Evolutionary conservation across 345 rosid species (phyloP), one percentile per base, ranked within the genome.

Genomic region (Isatis tinctoria): DNA sequence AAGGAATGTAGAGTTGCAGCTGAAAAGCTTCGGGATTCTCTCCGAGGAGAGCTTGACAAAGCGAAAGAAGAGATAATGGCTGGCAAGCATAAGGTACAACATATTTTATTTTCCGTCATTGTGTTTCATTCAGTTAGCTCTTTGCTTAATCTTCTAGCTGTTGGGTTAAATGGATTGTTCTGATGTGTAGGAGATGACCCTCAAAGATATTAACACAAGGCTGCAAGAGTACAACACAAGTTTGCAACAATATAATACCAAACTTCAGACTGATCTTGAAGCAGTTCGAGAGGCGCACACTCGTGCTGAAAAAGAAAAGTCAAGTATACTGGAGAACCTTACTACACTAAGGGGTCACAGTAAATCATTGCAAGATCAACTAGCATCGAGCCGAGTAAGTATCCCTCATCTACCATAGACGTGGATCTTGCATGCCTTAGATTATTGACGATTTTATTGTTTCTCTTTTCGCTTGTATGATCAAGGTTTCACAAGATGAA

Each of bases 261-360:
- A 87, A 74, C 88, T 92, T 28, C 95, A 86, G 56, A 79, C 79
- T 56, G 94, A 95, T 36, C 80, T 88, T 57, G 88, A 87, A 70
- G 57, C 79, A 8, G 80, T 75, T 32, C 83, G 89, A 13, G 91
- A 90, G 40, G 83, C 87, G 39, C 82, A 85, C 24, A 84, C 77
- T 67, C 87, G 87, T 40, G 85, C 89, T 36, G 97, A 92, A 65
- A 88, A 83, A 54, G 98, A 95, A 78, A 95, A 95, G 76, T 57
- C 83, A 35, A 86, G 90, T 27, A 84, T 92, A 58, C 79, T 95
- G 44, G 93, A 90, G 85, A 95, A 86, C 60, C 97, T 90, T 22
- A 85, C 92, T 78, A 80, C 88, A 40, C 70, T 92, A 73, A 84
- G 99, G 74, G 93, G 94, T 72, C 99, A 90, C 82, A 85, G 83